Evolutionary conservation across 345 rosid genomes (phyloP).

Genomic region (Hypericum androsaemum): DNA sequence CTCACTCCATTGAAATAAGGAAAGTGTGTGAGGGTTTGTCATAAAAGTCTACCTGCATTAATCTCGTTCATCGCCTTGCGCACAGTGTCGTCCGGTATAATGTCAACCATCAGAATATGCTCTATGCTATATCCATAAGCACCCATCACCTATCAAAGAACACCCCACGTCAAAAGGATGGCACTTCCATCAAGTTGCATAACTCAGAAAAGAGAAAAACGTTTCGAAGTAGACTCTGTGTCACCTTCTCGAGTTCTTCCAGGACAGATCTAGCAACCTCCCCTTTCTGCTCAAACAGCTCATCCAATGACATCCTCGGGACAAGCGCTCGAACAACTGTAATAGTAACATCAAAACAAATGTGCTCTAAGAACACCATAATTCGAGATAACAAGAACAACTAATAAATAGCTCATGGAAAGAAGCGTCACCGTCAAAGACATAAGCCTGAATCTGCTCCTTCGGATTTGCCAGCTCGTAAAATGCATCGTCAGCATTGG

Average conservation of each 20-base stretch:
- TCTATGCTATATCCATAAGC: slow-evolving; percentile 93
- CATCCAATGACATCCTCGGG: slow-evolving; percentile 78
- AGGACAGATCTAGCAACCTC: slow-evolving; percentile 92
- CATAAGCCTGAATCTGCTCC: slow-evolving; percentile 95
- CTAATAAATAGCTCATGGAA: not conserved
- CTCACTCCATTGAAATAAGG: not conserved
- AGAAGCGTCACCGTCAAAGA: slow-evolving; percentile 62
- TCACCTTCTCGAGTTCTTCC: slow-evolving; percentile 93
- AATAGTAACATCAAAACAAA: not conserved
- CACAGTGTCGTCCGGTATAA: slow-evolving; percentile 79
- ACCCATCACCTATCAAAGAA: slow-evolving; percentile 59
- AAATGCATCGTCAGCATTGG: slow-evolving; percentile 91
- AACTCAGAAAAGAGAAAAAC: not conserved
- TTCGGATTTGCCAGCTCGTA: slow-evolving; percentile 84
- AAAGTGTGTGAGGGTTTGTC: not conserved
- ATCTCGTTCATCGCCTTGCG: slow-evolving; percentile 98
- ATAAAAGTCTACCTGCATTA: slow-evolving; percentile 61
- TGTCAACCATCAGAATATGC: slow-evolving; percentile 95
- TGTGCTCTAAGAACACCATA: slow-evolving; percentile 5
- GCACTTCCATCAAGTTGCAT: not conserved
- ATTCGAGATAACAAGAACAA: not conserved
- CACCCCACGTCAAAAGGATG: not conserved
- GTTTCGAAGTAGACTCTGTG: not conserved
- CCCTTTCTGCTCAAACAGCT: slow-evolving; percentile 92
- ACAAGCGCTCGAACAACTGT: slow-evolving; percentile 92